Conservation (phyloP, 192 early-diverging fungal genomes). For the Backusella tuberculispora region DNA sequence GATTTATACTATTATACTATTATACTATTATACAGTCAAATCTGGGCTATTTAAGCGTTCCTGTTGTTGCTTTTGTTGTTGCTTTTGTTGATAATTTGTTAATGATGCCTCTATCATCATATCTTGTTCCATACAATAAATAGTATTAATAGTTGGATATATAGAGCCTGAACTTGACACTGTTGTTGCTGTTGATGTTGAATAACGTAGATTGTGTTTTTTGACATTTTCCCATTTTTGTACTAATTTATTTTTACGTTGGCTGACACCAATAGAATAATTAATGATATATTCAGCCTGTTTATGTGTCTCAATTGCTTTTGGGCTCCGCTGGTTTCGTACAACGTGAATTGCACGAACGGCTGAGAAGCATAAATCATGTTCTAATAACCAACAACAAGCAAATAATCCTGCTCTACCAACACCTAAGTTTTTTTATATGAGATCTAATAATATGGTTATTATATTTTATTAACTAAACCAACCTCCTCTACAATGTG, state of each 20-base stretch:
- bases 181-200: neutral
- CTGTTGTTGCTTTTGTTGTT: neutral
- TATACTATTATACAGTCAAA: too few relatives aligned
- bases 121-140: neutral
- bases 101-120: neutral
- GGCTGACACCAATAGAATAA: constrained; percentile 29
- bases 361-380: constrained; percentile 51
- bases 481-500: constrained; percentile 74
- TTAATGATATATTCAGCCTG: constrained; percentile 63
- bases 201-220: neutral
- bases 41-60: too few relatives aligned
- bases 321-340: constrained; percentile 60
- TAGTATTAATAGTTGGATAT: neutral
- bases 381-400: constrained; percentile 70
- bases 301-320: constrained; percentile 73
- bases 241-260: neutral
- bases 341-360: constrained; percentile 61
- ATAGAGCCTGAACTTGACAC: neutral
- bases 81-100: neutral
- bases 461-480: too few relatives aligned
- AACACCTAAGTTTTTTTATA: too few relatives aligned
- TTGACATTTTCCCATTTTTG: neutral
- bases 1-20: too few relatives aligned
- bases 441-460: too few relatives aligned
- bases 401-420: constrained; percentile 80